These are phyloP conservation scores for Aurantiochytrium sp. DNA, from an alignment of 108 stramenopile species.

Conservation along the genomic window DNA sequence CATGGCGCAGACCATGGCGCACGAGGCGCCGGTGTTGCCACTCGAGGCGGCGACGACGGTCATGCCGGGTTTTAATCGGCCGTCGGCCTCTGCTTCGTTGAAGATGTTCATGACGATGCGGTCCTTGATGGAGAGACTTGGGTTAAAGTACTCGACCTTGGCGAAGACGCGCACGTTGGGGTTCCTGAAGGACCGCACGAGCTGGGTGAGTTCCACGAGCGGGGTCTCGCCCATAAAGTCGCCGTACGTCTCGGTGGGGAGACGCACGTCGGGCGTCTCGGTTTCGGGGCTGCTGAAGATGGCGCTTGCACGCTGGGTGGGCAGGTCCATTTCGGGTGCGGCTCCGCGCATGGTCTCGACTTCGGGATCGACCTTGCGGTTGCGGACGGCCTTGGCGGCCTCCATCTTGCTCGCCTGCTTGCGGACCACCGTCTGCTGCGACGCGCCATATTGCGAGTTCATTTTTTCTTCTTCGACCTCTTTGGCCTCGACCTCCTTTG, in stretches of 20 bases:
- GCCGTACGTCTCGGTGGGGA: not conserved
- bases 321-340: not conserved
- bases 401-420: not conserved
- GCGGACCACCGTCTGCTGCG: not conserved
- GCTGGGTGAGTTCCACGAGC: not conserved
- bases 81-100: constrained; percentile 29
- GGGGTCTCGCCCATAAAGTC: constrained; percentile 28
- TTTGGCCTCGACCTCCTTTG: not conserved
- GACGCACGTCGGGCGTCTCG: not conserved
- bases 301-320: not conserved
- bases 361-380: not conserved
- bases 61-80: constrained; percentile 31
- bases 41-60: constrained; percentile 53
- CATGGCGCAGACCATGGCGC: constrained; percentile 45
- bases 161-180: not conserved
- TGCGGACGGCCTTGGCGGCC: not conserved
- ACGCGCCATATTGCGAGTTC: not conserved
- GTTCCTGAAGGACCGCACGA: not conserved
- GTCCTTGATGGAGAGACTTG: constrained; percentile 53
- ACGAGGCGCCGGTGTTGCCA: constrained; percentile 52
- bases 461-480: not conserved
- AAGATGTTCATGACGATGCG: constrained; percentile 46
- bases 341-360: not conserved
- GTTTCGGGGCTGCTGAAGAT: not conserved
- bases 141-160: constrained; percentile 44